Conservation (phyloP, 768 basidiomycete genomes). For the Collybia sp. region DNA sequence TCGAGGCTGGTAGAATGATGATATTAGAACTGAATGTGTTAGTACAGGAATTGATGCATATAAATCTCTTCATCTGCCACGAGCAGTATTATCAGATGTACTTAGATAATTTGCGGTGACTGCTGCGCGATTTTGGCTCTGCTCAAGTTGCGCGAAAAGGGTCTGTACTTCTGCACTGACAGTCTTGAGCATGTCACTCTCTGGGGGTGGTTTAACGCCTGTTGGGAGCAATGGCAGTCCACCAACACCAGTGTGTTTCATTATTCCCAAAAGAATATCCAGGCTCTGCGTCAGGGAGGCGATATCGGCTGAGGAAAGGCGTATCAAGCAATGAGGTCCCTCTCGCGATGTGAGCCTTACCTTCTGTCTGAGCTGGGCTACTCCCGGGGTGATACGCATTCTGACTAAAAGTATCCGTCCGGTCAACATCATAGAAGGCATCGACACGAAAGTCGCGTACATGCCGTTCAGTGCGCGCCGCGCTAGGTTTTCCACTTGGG, state of each 20-base stretch:
- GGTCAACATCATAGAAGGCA: neutral
- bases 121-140: conserved; percentile 51
- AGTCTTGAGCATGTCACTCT: conserved; percentile 40
- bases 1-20: conserved; percentile 21
- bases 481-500: conserved; percentile 43
- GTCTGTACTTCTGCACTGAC: conserved; percentile 36
- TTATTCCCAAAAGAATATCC: conserved; percentile 36
- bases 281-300: conserved; percentile 47
- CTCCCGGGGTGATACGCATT: conserved; percentile 56
- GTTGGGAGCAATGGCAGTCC: conserved; percentile 45
- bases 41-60: too few relatives aligned
- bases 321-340: neutral
- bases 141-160: conserved; percentile 46
- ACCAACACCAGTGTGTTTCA: conserved; percentile 61
- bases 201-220: conserved; percentile 28
- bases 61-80: neutral
- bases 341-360: conserved; percentile 22
- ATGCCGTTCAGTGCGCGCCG: conserved; percentile 45
- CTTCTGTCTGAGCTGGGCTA: conserved; percentile 50
- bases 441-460: conserved; percentile 29
- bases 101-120: conserved; percentile 38
- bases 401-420: conserved; percentile 31
- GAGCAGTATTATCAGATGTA: conserved; percentile 4
- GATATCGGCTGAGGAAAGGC: conserved; percentile 35
- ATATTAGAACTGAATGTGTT: neutral